Evolutionary conservation across 305 asterid species (phyloP).

Genomic region (Fraxinus nigra): DNA sequence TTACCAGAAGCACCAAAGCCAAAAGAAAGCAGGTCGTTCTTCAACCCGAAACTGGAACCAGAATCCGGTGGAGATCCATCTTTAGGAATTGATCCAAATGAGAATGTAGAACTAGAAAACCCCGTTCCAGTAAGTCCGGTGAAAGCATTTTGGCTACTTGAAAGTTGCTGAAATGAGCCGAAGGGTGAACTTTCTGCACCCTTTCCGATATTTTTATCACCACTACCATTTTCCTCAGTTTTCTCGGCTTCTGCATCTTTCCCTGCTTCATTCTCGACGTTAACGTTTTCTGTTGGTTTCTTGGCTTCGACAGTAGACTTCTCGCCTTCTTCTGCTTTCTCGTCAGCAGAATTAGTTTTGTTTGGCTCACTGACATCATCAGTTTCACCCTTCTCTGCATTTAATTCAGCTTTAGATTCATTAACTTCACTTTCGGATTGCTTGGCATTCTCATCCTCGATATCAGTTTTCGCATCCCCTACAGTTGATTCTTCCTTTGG

Average conservation of each 20-base stretch:
- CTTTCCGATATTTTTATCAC: slow-evolving; percentile 36
- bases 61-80: slow-evolving; percentile 27
- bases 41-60: slow-evolving; percentile 1
- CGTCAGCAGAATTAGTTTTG: slow-evolving; percentile 27
- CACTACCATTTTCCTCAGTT: slow-evolving; percentile 39
- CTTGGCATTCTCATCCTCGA: slow-evolving; percentile 25
- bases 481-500: slow-evolving; percentile 23
- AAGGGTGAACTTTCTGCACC: slow-evolving; percentile 49
- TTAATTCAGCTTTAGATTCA: slow-evolving; percentile 25
- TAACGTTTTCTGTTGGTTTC: slow-evolving; percentile 21
- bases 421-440: slow-evolving; percentile 35
- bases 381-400: slow-evolving; percentile 29
- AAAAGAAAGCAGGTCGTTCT: slow-evolving; percentile 37
- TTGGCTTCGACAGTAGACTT: slow-evolving; percentile 23
- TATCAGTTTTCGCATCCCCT: slow-evolving; percentile 31
- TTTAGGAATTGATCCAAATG: slow-evolving; percentile 64
- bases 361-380: slow-evolving; percentile 21
- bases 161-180: slow-evolving; percentile 74
- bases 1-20: slow-evolving; percentile 52
- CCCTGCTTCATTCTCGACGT: slow-evolving; percentile 26
- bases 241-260: slow-evolving; percentile 33
- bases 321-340: slow-evolving; percentile 33
- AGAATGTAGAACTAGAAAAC: slow-evolving; percentile 70
- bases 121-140: slow-evolving; percentile 89
- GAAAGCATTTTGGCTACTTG: slow-evolving; percentile 85